Conservation (phyloP, 495 filamentous ascomycete genomes). For the Jackrogersella multiformis region DNA sequence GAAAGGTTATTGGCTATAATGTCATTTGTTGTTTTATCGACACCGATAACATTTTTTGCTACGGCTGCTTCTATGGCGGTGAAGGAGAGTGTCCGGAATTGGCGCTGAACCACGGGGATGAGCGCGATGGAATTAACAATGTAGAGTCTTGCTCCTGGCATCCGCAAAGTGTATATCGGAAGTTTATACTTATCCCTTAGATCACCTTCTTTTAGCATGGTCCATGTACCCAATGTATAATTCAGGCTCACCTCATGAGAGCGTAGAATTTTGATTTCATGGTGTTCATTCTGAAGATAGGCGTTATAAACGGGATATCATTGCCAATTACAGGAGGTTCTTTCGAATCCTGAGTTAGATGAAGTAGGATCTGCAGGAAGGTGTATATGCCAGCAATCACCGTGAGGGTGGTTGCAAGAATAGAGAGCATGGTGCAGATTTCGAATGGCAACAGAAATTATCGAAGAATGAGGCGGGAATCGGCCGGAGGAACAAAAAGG, state of each 20-base stretch:
- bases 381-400: not conserved
- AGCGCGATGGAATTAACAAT: slow-evolving; percentile 27
- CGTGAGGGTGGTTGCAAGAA: not conserved
- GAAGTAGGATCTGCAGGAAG: not conserved
- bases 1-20: slow-evolving; percentile 8
- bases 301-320: not conserved
- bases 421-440: not conserved
- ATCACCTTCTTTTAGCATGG: not conserved
- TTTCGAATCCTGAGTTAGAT: not conserved
- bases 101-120: slow-evolving; percentile 27
- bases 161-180: slow-evolving; percentile 37
- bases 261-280: not conserved
- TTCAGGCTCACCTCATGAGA: not conserved
- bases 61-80: slow-evolving; percentile 5
- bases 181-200: not conserved
- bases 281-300: not conserved
- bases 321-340: not conserved
- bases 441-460: too few species aligned
- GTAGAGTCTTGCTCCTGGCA: slow-evolving; percentile 28
- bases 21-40: slow-evolving; percentile 7
- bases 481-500: too few species aligned
- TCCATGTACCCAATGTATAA: too few species aligned
- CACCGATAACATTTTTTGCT: not conserved
- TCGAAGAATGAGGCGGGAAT: too few species aligned
- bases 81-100: slow-evolving; percentile 15